These are phyloP conservation scores for Nelumbo lutea DNA, from an alignment of 164 flowering plant species.

Conservation along the genomic window DNA sequence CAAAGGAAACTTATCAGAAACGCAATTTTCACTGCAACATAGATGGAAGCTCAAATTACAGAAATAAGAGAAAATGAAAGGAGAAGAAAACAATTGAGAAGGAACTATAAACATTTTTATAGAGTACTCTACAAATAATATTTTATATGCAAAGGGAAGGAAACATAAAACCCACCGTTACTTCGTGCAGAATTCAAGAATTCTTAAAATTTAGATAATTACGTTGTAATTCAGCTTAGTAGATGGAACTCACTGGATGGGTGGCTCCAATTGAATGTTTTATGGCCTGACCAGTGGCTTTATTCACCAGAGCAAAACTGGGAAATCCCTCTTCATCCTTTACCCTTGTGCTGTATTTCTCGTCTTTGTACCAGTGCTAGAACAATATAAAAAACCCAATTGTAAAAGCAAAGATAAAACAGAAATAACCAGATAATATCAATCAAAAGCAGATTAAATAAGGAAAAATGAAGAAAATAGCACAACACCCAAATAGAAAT, in stretches of 20 bases:
- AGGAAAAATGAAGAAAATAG: neutral
- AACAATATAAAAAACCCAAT: conserved; percentile 2
- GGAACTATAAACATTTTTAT: no score
- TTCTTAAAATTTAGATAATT: neutral
- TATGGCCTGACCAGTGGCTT: conserved; percentile 63
- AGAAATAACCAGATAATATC: neutral
- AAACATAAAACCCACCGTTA: neutral
- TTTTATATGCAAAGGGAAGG: neutral
- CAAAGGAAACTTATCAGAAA: no score
- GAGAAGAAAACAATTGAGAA: no score
- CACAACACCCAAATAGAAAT: neutral
- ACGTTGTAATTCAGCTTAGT: neutral
- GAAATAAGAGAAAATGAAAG: no score
- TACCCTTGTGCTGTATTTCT: conserved; percentile 61
- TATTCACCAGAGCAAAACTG: conserved; percentile 61
- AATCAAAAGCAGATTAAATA: neutral
- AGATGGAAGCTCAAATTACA: no score
- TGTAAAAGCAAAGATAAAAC: neutral
- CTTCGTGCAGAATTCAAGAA: neutral
- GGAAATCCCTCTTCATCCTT: conserved; percentile 70
- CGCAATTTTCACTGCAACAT: no score
- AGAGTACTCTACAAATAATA: no score
- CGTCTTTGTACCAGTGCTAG: conserved; percentile 81
- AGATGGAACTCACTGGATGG: conserved; percentile 46
- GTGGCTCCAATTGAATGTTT: conserved; percentile 62